Base-by-base conservation (phyloP, 1,284 basidiomycete species). In the Austroboletus niveus region DNA sequence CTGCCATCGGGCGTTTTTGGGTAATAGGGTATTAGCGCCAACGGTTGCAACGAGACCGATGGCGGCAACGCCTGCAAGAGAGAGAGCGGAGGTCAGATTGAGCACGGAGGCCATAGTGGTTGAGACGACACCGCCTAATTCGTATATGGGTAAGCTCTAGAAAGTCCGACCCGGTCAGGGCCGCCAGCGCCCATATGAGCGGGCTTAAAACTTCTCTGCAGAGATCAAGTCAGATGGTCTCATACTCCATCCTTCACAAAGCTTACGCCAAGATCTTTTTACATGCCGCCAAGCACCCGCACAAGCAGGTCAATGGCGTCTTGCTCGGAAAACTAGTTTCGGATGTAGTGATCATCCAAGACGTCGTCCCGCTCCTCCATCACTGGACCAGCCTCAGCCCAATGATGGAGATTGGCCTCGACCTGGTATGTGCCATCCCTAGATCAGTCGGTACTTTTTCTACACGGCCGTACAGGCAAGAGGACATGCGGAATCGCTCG, bases 381-480 rank as follows among this genome's bases (percentile, higher is more conserved):
- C 82, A 88, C 61, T 90, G 87, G 88, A 88, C 87, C 10, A 84
- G 77, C 57, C 72, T 90, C 48, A 86, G 83, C 55, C 84, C 85
- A 3, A 87, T 86, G 81, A 87, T 88, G 83, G 87, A 89, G 63
- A 82, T 88, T 54, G 88, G 86, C 12, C 73, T 91, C 44, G 84
- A 86, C 58, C 69, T 90, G 59, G 87, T 88, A 59, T 62, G 80
- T 71, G 38, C 4, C 35, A 14, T 43, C 31, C 24, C 40, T 53
- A 12, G n/a, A 36, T 22, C 36, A 17, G 27, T n/a, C 15, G 29
- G n/a, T 47, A 44, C 38, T 20, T 39, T 43, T 31, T 24, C 31
- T 47, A 48, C 40, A 47, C 30, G 27, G 41, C 41, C 52, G 42
- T 20, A 46, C 57, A 87, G 85, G 83, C 81, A 45, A 71, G 64